Base-by-base conservation (phyloP, 2,329 filamentous ascomycete species). In the Cercospora sp. region DNA sequence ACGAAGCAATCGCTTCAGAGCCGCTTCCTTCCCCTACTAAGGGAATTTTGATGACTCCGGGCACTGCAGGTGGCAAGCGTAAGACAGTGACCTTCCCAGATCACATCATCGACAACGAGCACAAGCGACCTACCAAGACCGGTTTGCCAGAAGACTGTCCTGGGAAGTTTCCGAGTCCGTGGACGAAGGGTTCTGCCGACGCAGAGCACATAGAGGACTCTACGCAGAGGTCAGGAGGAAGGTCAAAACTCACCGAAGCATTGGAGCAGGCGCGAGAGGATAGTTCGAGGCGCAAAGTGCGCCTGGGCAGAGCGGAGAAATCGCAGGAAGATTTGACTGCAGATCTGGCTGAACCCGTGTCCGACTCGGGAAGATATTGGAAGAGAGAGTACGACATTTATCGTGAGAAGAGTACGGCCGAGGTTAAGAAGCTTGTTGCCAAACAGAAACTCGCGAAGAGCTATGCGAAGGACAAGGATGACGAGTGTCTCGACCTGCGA, bases 401-500 rank as follows among this genome's bases (percentile, higher is more conserved):
- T 75, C 88, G 91, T 60, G 84, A 87, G 55, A 90, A 91, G 70
- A 91, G 91, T 70, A 88, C 88, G 77, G 85, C 84, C 53, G 90
- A 94, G 78, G 89, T 93, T 84, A 89, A 89, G 81, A 92, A 90
- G 81, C 83, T 94, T 75, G 86, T 94, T 76, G 88, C 88, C 76
- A 94, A 93, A 83, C 92, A 93, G 82, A 88, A 91, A 76, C 83
- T 92, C 70, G 90, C 91, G 66, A 94, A 92, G 80, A 90, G 89
- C 65, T 94, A 90, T 76, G 91, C 91, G 53, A 89, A 90, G 77
- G 87, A 90, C 80, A 94, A 93, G 79, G 91, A 94, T 75, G 83
- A 84, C 18, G 89, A 93, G 78, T 89, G 90, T 24, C 85, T 87
- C 28, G 85, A 90, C 66, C 80, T 94, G 61, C 84, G 85, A 24